Conservation (phyloP, 345 rosid species). For the Syzygium oleosum region DNA sequence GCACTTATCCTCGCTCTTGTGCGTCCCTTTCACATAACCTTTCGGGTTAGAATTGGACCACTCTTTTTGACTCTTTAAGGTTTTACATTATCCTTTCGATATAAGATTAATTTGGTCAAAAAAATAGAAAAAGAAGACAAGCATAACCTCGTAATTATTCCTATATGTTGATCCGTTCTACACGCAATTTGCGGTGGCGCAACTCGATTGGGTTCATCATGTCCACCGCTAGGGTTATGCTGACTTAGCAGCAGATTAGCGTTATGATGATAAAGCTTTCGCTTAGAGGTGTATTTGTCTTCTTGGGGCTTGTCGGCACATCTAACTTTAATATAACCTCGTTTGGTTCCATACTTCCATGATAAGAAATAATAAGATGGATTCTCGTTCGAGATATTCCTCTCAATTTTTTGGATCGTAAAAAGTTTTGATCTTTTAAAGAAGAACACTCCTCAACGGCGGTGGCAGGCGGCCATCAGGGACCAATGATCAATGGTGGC, state of each 20-base stretch:
- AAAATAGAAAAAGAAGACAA: not conserved
- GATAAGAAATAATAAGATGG: not conserved
- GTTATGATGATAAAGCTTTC: not conserved
- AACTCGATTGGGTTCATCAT: not conserved
- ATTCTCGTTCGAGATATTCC: not conserved
- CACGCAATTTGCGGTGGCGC: not conserved
- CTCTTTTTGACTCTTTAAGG: not conserved
- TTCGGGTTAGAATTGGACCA: not conserved
- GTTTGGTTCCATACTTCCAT: not conserved
- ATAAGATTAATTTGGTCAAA: not conserved
- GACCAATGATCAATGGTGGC: not conserved
- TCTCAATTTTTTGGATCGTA: not conserved
- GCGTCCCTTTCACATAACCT: not conserved
- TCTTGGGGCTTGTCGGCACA: not conserved
- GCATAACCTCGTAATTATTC: not conserved
- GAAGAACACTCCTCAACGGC: not conserved
- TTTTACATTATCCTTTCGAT: not conserved
- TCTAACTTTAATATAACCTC: not conserved
- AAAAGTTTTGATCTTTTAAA: not conserved
- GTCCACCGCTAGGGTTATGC: not conserved
- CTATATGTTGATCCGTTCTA: not conserved
- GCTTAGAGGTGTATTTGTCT: not conserved
- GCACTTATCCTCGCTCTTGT: not conserved
- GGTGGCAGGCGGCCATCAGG: rapidly evolving
- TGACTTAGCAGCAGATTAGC: not conserved